Percentiles rank a stretch among this genome's conserved stretches.
Conservation (phyloP, 2,329 filamentous ascomycete genomes). For the Emmonsiellopsis sp. region DNA sequence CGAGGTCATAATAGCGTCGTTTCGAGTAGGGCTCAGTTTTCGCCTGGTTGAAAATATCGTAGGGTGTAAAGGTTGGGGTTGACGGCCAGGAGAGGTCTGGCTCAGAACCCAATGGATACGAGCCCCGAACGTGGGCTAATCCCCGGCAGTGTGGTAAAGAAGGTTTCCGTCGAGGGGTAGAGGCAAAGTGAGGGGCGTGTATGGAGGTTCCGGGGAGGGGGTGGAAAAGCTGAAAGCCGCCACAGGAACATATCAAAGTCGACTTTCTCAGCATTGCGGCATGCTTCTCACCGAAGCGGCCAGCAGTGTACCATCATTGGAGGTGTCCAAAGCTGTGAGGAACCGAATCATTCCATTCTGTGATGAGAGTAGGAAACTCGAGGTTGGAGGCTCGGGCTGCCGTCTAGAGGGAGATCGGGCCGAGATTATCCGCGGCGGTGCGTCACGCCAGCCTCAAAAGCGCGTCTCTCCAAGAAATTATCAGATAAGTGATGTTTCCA, state of each 20-base stretch:
- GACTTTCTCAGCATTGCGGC: conserved; percentile 41
- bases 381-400: neutral
- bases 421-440: neutral
- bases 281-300: conserved; percentile 21
- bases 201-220: conserved; percentile 19
- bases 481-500: neutral
- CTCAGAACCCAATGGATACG: conserved; percentile 19
- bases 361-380: neutral
- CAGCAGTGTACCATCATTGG: neutral
- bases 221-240: conserved; percentile 27
- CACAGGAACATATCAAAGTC: conserved; percentile 27
- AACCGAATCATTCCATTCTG: neutral
- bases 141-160: conserved; percentile 16
- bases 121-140: conserved; percentile 28
- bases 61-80: conserved; percentile 54
- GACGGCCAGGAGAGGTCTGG: conserved; percentile 33
- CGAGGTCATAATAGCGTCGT: conserved; percentile 74
- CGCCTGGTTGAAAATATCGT: conserved; percentile 68
- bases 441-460: neutral
- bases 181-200: neutral
- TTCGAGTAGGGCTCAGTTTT: conserved; percentile 67
- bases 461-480: neutral
- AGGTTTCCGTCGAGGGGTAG: conserved; percentile 9
- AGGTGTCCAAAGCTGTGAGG: conserved; percentile 3
- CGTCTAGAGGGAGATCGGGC: neutral